Base-by-base conservation (phyloP, 2,329 filamentous ascomycete species). In the Xylaria sp. region DNA sequence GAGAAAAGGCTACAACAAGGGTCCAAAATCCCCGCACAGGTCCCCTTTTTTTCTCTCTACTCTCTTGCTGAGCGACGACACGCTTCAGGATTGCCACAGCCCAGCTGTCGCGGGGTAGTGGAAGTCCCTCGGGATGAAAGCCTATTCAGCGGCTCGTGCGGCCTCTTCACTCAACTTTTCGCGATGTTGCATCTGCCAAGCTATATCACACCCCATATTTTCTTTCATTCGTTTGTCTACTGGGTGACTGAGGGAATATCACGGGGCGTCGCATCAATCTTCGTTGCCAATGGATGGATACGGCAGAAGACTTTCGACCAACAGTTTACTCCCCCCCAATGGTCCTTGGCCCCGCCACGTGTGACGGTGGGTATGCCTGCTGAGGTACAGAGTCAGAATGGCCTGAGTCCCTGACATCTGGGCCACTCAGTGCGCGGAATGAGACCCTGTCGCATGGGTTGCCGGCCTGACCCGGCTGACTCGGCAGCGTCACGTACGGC, bases 261-360 rank as follows among this genome's bases (percentile, higher is more conserved):
- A 48, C 39, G 34, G 50, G 37, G 20, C 54, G 57, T 51, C 55
- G 54, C 65, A 63, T 69, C 37, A 54, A 37, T 50, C 61, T 59
- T 59, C 58, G 64, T 46, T 37, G 68, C 63, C 55, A 66, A 58
- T 65, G 37, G 28, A 15, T n/a, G 56, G 28, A 15, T n/a, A 51
- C 56, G 57, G 62, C 58, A 63, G 46, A 64, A 60, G 44, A 63
- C 41, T 34, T 63, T 61, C 50, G 48, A 48, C 67, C 63, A 65
- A 63, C 28, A 46, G 18, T 41, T 60, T 20, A 55, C 55, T 34
- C 9, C 41, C 39, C 55, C 55, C 68, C 44, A 69, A 65, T 71
- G 70, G 69, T 60, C 41, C 69, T 65, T 64, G 63, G 64, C 63
- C 56, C 61, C 28, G 69, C 71, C 71, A 73, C 71, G 71, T 73